These are phyloP conservation scores for Spiraea crenata DNA, from an alignment of 331 rosid genomes.

Conservation along the genomic window DNA sequence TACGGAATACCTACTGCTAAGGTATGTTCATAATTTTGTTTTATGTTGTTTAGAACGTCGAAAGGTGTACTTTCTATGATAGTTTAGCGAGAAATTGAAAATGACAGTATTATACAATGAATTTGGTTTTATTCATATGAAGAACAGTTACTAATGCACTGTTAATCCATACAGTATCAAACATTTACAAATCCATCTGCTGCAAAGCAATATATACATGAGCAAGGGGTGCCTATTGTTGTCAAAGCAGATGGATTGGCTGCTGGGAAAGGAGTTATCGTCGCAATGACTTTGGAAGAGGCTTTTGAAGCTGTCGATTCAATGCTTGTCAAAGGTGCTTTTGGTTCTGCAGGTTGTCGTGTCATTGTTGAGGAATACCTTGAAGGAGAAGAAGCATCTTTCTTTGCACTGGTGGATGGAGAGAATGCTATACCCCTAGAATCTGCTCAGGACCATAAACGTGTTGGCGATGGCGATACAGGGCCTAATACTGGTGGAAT, in stretches of 20 bases:
- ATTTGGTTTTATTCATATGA: not conserved
- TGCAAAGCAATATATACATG: constrained; percentile 81
- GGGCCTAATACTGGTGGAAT: constrained; percentile 99
- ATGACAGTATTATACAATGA: not conserved
- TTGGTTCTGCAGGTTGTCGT: constrained; percentile 86
- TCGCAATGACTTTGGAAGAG: constrained; percentile 71
- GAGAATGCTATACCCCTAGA: constrained; percentile 85
- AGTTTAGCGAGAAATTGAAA: not conserved
- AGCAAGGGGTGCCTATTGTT: constrained; percentile 84
- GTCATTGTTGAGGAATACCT: constrained; percentile 82
- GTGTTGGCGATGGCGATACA: constrained; percentile 87
- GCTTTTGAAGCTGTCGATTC: constrained; percentile 88
- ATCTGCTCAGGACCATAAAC: constrained; percentile 97
- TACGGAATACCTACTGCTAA: constrained; percentile 90
- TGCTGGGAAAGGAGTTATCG: constrained; percentile 94
- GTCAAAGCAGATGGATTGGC: constrained; percentile 95
- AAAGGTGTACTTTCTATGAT: not conserved
- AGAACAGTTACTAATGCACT: constrained; percentile 5
- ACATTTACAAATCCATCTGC: constrained; percentile 68
- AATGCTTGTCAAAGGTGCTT: constrained; percentile 80
- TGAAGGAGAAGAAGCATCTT: constrained; percentile 95
- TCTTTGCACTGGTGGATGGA: constrained; percentile 92
- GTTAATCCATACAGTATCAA: constrained; percentile 56
- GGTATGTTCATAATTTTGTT: constrained; percentile 43
- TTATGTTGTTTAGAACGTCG: not conserved